A percentile compares a stretch with the other conserved stretches of the same genome.
phyloP scores from a whole-genome alignment of 352 stramenopile genomes.

The Phytophthora cajani region DNA sequence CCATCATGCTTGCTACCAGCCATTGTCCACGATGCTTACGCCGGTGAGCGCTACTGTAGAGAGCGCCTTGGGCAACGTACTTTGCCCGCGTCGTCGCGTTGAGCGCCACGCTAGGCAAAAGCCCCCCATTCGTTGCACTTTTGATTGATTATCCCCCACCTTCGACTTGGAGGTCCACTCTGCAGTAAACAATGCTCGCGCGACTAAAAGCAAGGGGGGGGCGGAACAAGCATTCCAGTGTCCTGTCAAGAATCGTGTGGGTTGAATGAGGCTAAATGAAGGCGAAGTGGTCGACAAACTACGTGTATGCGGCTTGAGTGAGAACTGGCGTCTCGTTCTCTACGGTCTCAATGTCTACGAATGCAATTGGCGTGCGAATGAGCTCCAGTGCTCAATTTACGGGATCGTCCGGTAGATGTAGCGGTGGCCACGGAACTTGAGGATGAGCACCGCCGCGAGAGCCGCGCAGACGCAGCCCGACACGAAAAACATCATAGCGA shows the following conservation, averaged over 20 bases:
- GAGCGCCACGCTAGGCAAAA: slow-evolving; percentile 4
- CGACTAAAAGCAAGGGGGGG: slow-evolving; percentile 5
- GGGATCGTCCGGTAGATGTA: slow-evolving; percentile 70
- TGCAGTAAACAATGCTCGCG: slow-evolving; percentile 12
- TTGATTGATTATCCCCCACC: slow-evolving; percentile 10
- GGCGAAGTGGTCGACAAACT: slow-evolving; percentile 5
- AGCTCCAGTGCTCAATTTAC: slow-evolving; percentile 17
- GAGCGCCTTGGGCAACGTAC: slow-evolving; percentile 4
- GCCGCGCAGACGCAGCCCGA: slow-evolving; percentile 61
- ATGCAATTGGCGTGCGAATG: too few species aligned
- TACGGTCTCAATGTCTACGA: slow-evolving; percentile 8
- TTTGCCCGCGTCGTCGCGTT: slow-evolving; percentile 10
- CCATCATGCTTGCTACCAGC: slow-evolving; percentile 20
- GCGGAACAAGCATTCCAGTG: not conserved
- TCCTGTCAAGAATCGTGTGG: too few species aligned
- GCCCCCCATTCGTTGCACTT: not conserved
- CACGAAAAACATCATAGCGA: slow-evolving; percentile 65
- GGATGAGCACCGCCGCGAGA: slow-evolving; percentile 43
- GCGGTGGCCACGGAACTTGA: slow-evolving; percentile 60
- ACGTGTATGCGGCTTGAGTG: slow-evolving; percentile 2
- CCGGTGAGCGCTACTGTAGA: slow-evolving; percentile 6
- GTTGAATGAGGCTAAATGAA: not conserved
- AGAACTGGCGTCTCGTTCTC: slow-evolving; percentile 6
- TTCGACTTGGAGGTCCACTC: too few species aligned
- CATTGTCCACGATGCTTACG: slow-evolving; percentile 22